Evolutionary conservation across 768 basidiomycete species (phyloP).

Genomic region (Rhizopogon vesiculosus): DNA sequence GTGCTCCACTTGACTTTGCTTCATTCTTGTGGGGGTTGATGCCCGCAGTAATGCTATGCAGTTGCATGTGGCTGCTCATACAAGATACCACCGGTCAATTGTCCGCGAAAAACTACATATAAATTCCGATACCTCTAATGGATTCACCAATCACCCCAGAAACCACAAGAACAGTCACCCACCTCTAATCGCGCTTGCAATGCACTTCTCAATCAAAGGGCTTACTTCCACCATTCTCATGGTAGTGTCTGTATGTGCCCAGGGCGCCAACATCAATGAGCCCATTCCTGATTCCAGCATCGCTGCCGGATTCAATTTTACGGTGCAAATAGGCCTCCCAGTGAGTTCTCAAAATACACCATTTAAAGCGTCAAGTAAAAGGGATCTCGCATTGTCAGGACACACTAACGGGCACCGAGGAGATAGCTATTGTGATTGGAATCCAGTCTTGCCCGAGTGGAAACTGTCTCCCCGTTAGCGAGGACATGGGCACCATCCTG

Average conservation of each 20-base stretch:
- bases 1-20: neutral
- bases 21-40: neutral
- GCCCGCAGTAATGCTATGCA: neutral
- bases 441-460: constrained; percentile 29
- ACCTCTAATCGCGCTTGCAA: neutral
- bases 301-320: constrained; percentile 30
- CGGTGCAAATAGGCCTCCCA: constrained; percentile 37
- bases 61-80: neutral
- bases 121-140: neutral
- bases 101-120: neutral
- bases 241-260: neutral
- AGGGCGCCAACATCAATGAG: neutral
- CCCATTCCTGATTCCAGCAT: constrained; percentile 25
- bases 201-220: neutral
- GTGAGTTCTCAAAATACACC: constrained; percentile 22
- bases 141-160: neutral
- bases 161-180: neutral
- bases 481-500: constrained; percentile 33
- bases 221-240: neutral
- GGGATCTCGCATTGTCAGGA: constrained; percentile 16
- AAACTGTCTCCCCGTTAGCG: constrained; percentile 14
- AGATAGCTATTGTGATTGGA: constrained; percentile 36
- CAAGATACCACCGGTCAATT: neutral
- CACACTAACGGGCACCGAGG: constrained; percentile 26
- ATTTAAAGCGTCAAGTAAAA: neutral